Evolutionary conservation across 495 filamentous ascomycete genomes (phyloP).

Genomic region (Aspergillus wentii): DNA sequence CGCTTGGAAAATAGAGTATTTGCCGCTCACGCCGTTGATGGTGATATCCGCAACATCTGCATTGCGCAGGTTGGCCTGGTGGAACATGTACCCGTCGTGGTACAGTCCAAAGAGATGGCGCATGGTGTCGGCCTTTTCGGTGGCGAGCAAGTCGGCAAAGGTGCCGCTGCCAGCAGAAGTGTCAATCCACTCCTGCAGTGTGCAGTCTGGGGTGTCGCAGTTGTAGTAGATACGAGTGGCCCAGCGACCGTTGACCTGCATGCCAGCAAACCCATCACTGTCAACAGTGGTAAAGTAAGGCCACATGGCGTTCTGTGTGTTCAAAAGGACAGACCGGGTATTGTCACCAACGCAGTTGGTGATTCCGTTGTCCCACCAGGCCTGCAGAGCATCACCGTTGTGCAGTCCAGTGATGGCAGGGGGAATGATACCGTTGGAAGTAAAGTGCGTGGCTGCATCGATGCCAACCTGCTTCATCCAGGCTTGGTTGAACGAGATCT

Average conservation of each 20-base stretch:
- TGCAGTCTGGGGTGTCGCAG: constrained; percentile 53
- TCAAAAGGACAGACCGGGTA: constrained; percentile 48
- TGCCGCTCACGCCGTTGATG: constrained; percentile 43
- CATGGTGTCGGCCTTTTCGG: constrained; percentile 47
- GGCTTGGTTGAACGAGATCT: constrained; percentile 56
- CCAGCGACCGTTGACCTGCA: constrained; percentile 57
- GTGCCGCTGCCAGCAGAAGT: constrained; percentile 48
- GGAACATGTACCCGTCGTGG: constrained; percentile 46
- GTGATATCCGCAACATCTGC: constrained; percentile 39
- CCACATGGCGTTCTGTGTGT: constrained; percentile 47
- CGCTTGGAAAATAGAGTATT: constrained; percentile 53
- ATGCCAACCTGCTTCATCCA: constrained; percentile 53
- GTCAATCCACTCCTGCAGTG: constrained; percentile 54
- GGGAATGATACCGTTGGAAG: constrained; percentile 52
- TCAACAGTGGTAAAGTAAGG: constrained; percentile 48
- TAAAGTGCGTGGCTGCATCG: constrained; percentile 33
- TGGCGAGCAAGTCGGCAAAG: constrained; percentile 43
- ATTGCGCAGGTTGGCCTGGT: constrained; percentile 57
- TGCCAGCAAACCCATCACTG: constrained; percentile 49
- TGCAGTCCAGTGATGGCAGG: constrained; percentile 61
- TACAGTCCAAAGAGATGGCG: constrained; percentile 51
- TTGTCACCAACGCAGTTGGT: constrained; percentile 59
- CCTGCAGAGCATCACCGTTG: constrained; percentile 57
- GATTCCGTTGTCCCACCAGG: constrained; percentile 56
- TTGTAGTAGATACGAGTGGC: constrained; percentile 63